Evolutionary conservation across 768 basidiomycete species (phyloP).

Genomic region (Rhizopogon roseolus): DNA sequence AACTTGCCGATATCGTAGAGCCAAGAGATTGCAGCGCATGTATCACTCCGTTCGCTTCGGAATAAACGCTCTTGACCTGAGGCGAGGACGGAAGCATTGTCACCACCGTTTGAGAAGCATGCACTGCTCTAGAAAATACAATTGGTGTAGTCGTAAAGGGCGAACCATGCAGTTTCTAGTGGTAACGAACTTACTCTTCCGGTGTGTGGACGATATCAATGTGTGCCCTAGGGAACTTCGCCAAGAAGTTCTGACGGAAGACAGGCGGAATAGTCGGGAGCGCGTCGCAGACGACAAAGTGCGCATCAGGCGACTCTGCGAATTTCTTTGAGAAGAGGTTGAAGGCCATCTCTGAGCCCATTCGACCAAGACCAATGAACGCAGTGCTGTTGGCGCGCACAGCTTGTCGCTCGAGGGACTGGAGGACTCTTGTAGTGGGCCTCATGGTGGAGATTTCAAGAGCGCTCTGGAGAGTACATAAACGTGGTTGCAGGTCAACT

Average conservation of each 20-base stretch:
- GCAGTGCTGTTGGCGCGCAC: slow-evolving; percentile 50
- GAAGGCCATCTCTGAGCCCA: slow-evolving; percentile 85
- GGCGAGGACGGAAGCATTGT: slow-evolving; percentile 94
- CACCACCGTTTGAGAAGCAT: slow-evolving; percentile 60
- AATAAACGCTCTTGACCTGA: slow-evolving; percentile 77
- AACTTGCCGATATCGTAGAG: slow-evolving; percentile 31
- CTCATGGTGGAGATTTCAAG: slow-evolving; percentile 35
- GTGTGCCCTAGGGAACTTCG: slow-evolving; percentile 54
- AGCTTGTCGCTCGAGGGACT: slow-evolving; percentile 29
- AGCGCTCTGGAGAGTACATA: not conserved
- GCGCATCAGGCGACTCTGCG: slow-evolving; percentile 44
- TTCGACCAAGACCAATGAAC: slow-evolving; percentile 84
- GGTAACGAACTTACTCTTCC: slow-evolving; percentile 55
- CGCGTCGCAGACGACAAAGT: slow-evolving; percentile 79
- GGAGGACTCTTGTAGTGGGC: slow-evolving; percentile 40
- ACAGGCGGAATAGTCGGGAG: slow-evolving; percentile 49
- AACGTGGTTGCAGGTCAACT: not conserved
- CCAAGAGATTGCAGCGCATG: slow-evolving; percentile 51
- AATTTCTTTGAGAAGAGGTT: slow-evolving; percentile 79
- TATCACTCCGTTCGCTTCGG: slow-evolving; percentile 55
- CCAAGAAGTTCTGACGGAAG: slow-evolving; percentile 53
- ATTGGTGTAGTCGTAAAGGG: slow-evolving; percentile 8
- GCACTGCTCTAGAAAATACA: slow-evolving; percentile 47
- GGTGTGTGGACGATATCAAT: slow-evolving; percentile 60
- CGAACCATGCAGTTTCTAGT: not conserved